Conservation (phyloP, 495 filamentous ascomycete species). For the Haplographium delicatum region DNA sequence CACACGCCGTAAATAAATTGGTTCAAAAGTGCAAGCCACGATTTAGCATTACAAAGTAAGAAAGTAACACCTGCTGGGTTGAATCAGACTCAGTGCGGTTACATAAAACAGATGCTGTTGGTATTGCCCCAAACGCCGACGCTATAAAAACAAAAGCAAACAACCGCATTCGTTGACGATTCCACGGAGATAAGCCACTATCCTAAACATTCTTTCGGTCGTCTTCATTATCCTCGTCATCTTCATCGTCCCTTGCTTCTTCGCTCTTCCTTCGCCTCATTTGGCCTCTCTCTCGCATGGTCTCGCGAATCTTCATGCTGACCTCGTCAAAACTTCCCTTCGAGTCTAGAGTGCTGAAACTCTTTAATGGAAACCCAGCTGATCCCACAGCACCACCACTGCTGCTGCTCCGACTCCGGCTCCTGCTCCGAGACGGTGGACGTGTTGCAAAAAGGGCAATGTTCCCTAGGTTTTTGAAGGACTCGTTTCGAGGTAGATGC, state of each 20-base stretch:
- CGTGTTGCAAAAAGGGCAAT: constrained; percentile 86
- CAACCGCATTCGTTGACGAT: not conserved
- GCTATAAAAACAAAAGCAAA: constrained; percentile 13
- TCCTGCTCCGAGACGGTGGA: constrained; percentile 66
- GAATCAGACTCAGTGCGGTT: too few species aligned
- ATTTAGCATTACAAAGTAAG: too few species aligned
- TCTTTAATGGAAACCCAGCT: constrained; percentile 59
- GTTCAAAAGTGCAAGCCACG: too few species aligned
- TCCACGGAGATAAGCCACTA: not conserved
- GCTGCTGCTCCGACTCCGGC: constrained; percentile 69
- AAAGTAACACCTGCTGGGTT: too few species aligned
- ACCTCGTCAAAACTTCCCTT: constrained; percentile 77
- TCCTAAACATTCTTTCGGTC: constrained; percentile 23
- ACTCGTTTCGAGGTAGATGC: constrained; percentile 77
- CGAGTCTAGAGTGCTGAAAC: constrained; percentile 65
- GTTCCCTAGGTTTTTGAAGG: constrained; percentile 78
- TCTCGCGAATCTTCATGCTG: constrained; percentile 75
- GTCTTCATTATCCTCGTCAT: constrained; percentile 12
- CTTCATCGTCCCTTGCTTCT: constrained; percentile 18
- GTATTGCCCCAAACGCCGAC: constrained; percentile 25
- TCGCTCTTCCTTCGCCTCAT: constrained; percentile 62
- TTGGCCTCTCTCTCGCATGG: constrained; percentile 79
- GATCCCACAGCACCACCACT: constrained; percentile 52
- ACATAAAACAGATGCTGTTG: constrained; percentile 8
- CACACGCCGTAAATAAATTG: too few species aligned